Base-by-base conservation (phyloP, 1,284 basidiomycete species). In the Irpex sp. region DNA sequence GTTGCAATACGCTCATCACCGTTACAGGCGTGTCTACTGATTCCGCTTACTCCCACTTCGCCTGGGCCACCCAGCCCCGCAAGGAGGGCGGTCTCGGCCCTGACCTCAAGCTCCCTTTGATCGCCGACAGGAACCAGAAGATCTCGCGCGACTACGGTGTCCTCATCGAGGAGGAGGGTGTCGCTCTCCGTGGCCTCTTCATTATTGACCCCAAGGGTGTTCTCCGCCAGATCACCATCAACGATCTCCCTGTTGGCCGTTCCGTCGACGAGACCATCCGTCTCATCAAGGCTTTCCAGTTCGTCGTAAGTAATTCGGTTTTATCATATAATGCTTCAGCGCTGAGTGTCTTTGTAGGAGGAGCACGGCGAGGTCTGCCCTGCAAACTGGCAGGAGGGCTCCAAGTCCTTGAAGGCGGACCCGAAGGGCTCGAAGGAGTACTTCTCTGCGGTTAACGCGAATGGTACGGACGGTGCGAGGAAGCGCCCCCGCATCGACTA, bases 321-420 rank as follows among this genome's bases (percentile, higher is more conserved):
- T 34, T 7, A 34, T 36, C 17, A 31, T 19, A 56, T 11, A 13
- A 31, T 13, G 15, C 34, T 11, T 31, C 26, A 6, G 54, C 34
- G 31, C 37, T 52, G 19, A 8, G 8, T 9, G 11, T 34, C 15
- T 15, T 63, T 13, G 4, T 66, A 92, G 89, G 93, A 96, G 69
- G 81, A 90, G 76, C 84, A 94, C 74, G 94, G 94, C 55, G 93
- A 96, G 76, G 93, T 94, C 58, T 96, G 94, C 83, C 94, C 94
- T 21, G 89, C 88, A 31, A 92, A 92, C 79, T 96, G 94, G 94
- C 85, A 79, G 17, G 85, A 89, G 72, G 89, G 91, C 40, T 74
- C 78, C 62, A 85, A 85, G 77, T 92, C 92, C 48, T 92, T 93
- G 80, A 92, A 92, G 76, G 81, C 89, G 13, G 85, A 91, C 74